Percentiles rank a stretch among this genome's conserved stretches.
Evolutionary conservation across 805 yeast genomes (phyloP).

Genomic region (Torulaspora delbrueckii): DNA sequence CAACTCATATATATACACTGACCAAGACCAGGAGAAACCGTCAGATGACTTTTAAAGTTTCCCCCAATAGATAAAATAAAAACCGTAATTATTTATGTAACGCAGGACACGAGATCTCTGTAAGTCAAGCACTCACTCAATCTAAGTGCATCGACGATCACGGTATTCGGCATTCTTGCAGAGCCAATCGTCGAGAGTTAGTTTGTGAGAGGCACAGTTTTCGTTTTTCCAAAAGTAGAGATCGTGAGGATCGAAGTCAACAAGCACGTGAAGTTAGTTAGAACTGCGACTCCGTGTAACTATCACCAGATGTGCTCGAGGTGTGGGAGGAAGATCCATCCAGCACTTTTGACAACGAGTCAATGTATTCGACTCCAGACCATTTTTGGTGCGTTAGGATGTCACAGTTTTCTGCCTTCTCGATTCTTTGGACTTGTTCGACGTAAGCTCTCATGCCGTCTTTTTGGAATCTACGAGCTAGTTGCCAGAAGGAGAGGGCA

Average conservation of each 20-base stretch:
- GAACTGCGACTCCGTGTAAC: constrained; percentile 40
- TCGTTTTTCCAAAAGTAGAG: constrained; percentile 1
- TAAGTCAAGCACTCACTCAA: neutral
- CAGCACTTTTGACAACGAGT: constrained; percentile 40
- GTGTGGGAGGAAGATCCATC: constrained; percentile 43
- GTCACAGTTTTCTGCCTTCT: constrained; percentile 44
- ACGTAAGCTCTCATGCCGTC: constrained; percentile 61
- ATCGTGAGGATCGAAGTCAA: neutral
- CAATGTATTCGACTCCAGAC: constrained; percentile 57
- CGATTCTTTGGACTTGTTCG: constrained; percentile 45
- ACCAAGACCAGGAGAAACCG: neutral
- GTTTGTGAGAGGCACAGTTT: neutral
- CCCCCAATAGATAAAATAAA: constrained; percentile 1
- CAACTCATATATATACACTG: neutral
- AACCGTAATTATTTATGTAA: neutral
- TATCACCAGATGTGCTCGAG: constrained; percentile 39
- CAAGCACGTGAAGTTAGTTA: neutral
- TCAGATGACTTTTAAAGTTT: neutral
- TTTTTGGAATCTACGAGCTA: constrained; percentile 43
- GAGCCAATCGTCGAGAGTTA: neutral
- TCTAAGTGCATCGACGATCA: neutral
- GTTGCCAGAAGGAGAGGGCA: constrained; percentile 48
- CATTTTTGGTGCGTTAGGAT: constrained; percentile 57
- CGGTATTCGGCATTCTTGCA: neutral
- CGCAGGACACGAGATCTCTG: constrained; percentile 1